Percentiles rank a stretch among this genome's conserved stretches.
Conservation (phyloP, 2,329 filamentous ascomycete species). For the Xylaria sp. region DNA sequence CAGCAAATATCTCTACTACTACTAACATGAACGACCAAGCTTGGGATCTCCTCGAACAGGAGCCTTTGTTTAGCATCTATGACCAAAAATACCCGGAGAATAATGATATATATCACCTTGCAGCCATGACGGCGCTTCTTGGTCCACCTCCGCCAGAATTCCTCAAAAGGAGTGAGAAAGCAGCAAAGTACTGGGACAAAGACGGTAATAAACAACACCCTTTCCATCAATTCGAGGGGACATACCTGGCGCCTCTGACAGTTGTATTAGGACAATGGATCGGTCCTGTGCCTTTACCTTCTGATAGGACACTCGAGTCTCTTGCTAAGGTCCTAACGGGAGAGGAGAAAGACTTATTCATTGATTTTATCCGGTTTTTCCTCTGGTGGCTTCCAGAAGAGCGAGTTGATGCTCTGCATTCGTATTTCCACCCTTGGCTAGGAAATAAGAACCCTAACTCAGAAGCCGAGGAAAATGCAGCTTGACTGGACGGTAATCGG, state of each 20-base stretch:
- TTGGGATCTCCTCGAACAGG: slow-evolving; percentile 26
- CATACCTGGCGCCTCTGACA: slow-evolving; percentile 11
- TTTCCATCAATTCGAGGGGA: background rate
- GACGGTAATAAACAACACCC: slow-evolving; percentile 21
- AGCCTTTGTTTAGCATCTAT: slow-evolving; percentile 22
- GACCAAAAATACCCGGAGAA: slow-evolving; percentile 19
- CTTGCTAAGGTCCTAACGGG: slow-evolving; percentile 19
- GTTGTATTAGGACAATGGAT: slow-evolving; percentile 25
- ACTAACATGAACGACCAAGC: slow-evolving; percentile 16
- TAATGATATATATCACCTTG: slow-evolving; percentile 27
- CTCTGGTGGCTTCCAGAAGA: slow-evolving; percentile 18
- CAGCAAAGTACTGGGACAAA: slow-evolving; percentile 24
- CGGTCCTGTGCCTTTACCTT: slow-evolving; percentile 22
- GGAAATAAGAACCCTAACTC: background rate
- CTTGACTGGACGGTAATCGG: background rate
- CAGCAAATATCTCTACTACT: background rate
- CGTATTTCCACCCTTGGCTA: slow-evolving; percentile 22
- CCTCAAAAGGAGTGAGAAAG: slow-evolving; percentile 21
- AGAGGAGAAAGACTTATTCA: slow-evolving; percentile 24
- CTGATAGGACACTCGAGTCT: slow-evolving; percentile 15
- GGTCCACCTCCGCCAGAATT: slow-evolving; percentile 22
- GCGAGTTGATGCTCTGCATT: slow-evolving; percentile 2
- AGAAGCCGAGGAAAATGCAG: background rate
- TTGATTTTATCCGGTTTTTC: slow-evolving; percentile 4
- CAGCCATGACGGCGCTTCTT: slow-evolving; percentile 24